Evolutionary conservation across 2,329 filamentous ascomycete species (phyloP).

Genomic region (Aspergillus aculeatinus): DNA sequence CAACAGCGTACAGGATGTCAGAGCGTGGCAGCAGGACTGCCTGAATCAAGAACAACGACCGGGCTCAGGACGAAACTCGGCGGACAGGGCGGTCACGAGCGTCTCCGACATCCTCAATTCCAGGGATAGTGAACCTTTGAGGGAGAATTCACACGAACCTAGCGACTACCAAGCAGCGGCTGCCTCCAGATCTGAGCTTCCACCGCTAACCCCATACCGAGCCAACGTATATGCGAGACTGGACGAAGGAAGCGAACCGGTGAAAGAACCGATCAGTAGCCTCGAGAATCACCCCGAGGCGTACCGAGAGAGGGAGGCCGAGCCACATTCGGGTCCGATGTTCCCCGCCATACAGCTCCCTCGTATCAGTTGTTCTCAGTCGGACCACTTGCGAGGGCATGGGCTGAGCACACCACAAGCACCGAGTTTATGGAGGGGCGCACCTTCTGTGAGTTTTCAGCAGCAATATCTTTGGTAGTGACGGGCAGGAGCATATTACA

Average conservation of each 20-base stretch:
- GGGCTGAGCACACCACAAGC: conserved; percentile 8
- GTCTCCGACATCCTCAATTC: background rate
- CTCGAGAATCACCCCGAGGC: background rate
- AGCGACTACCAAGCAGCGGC: background rate
- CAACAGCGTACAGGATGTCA: conserved; percentile 32
- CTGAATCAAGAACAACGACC: background rate
- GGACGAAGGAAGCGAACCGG: background rate
- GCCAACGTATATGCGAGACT: background rate
- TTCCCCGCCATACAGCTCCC: conserved; percentile 3
- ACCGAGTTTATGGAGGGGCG: conserved; percentile 30
- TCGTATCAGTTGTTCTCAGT: background rate
- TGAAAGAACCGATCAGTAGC: background rate
- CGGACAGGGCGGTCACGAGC: background rate
- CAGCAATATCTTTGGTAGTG: conserved; percentile 35
- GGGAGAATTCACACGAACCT: background rate
- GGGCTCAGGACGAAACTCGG: background rate
- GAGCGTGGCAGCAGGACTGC: conserved; percentile 38
- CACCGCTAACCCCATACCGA: background rate
- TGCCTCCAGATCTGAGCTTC: background rate
- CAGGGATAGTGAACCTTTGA: background rate
- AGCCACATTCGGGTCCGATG: background rate
- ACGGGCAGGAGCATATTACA: background rate
- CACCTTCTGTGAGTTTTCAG: conserved; percentile 33
- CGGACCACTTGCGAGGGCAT: background rate
- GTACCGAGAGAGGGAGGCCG: background rate